Base-by-base conservation (phyloP, 164 flowering plant species). In the Chloranthus sessilifolius region DNA sequence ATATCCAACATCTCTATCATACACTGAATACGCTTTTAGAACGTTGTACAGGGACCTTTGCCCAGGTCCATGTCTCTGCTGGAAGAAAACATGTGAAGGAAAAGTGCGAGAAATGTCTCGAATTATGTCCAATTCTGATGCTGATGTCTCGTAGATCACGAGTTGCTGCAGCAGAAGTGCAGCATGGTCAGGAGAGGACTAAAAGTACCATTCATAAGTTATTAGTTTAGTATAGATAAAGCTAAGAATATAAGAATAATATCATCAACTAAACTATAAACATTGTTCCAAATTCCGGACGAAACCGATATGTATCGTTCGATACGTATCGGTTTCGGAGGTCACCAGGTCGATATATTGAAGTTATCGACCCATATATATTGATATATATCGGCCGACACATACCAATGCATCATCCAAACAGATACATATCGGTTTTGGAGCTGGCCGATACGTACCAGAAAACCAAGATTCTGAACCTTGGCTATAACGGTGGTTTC, bases 31-130 rank as follows among this genome's bases (percentile, higher is more conserved):
- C 27, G 97, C 99, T 72, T 94, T 94, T 62, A 94, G 66, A 50
- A 94, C 91, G 67, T 94, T 94, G 79, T 94, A 89, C 23, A 94
- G 88, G n/a, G 99, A 94, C 63, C 97, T 82, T 56, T 94, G 99
- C 58, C 99, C 99, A 52, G 97, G 99, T 46, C 99, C 97, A 78
- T 94, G 99, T 63, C 97, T 84, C 71, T 89, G 95, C 70, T 86
- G 95, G 75, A 86, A 92, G 86, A 86, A 92, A 54, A 88, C 89
- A 70, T 92, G 99, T 24, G 97, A 83, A 9, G 99, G 99, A 47
- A 92, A 92, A 29, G 99, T 92, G 21, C 99, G 97, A 63, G 96
- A 86, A 31, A 92, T 92, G 66, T 92, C 96, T 52, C 99, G 84
- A 66, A 92, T 92, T 50, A 92, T 92, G 62, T 92, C 99, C 67